These are phyloP conservation scores for Dioscorea cayenensis DNA, from an alignment of 116 monocot genomes.

Conservation along the genomic window DNA sequence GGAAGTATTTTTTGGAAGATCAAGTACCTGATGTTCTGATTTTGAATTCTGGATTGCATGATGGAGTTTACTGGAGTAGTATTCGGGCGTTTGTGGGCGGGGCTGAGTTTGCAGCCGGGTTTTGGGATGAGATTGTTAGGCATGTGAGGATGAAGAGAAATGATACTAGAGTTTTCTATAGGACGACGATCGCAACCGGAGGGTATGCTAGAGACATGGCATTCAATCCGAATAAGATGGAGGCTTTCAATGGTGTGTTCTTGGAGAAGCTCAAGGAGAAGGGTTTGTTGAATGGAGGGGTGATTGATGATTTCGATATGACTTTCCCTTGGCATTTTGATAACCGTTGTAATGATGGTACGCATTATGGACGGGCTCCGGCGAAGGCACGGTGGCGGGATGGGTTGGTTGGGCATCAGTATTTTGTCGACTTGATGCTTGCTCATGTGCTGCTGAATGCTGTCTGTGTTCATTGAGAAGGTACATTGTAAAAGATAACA, in stretches of 20 bases:
- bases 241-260: slow-evolving; percentile 64
- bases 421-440: slow-evolving; percentile 90
- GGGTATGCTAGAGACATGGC: slow-evolving; percentile 77
- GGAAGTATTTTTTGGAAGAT: slow-evolving; percentile 43
- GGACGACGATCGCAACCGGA: slow-evolving; percentile 69
- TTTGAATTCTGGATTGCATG: slow-evolving; percentile 86
- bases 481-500: no score
- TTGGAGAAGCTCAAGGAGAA: slow-evolving; percentile 60
- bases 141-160: slow-evolving; percentile 5
- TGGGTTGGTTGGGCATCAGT: slow-evolving; percentile 75
- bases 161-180: slow-evolving; percentile 57
- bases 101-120: slow-evolving; percentile 58
- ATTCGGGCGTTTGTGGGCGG: slow-evolving; percentile 39
- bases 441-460: slow-evolving; percentile 84
- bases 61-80: slow-evolving; percentile 64
- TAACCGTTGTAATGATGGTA: slow-evolving; percentile 82
- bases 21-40: slow-evolving; percentile 41
- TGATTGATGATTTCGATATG: slow-evolving; percentile 92
- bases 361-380: slow-evolving; percentile 81
- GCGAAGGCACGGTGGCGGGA: slow-evolving; percentile 66
- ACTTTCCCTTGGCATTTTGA: slow-evolving; percentile 95
- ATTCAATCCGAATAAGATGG: slow-evolving; percentile 91
- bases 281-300: slow-evolving; percentile 57
- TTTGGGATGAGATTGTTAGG: slow-evolving; percentile 54
- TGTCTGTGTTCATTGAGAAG: slow-evolving; percentile 29